A percentile compares a stretch with the other conserved stretches of the same genome.
These are phyloP conservation scores for Infundibulicybe gibba DNA, from an alignment of 768 basidiomycete genomes.

Conservation along the genomic window DNA sequence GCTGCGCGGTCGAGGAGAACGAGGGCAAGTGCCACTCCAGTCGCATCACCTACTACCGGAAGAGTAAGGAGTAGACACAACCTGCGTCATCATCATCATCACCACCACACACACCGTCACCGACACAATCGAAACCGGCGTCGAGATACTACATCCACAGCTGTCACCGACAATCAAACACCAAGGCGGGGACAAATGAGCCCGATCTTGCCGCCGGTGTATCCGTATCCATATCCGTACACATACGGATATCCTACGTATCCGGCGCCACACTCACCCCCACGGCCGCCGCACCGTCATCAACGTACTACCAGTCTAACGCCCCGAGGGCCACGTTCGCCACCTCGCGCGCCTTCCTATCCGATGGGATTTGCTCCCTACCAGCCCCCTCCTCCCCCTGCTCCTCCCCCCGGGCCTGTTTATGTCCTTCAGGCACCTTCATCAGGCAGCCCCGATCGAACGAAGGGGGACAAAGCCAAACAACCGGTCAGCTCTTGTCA, in stretches of 20 bases:
- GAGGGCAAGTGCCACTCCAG: conserved; percentile 16
- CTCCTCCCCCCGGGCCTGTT: too few species aligned
- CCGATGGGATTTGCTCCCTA: conserved; percentile 26
- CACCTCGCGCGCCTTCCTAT: conserved; percentile 15
- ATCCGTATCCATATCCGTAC: conserved; percentile 28
- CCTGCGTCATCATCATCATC: conserved; percentile 18
- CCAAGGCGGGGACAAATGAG: conserved; percentile 7
- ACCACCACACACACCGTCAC: conserved; percentile 14
- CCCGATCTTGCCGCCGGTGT: conserved; percentile 24
- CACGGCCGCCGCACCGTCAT: conserved; percentile 8
- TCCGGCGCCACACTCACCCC: conserved; percentile 1
- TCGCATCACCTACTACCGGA: conserved; percentile 8
- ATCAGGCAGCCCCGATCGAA: conserved; percentile 7
- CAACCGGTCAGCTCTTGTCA: conserved; percentile 8
- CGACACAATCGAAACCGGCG: conserved; percentile 7
- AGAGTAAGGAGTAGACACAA: conserved; percentile 10
- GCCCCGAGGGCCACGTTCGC: conserved; percentile 14
- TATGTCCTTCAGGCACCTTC: conserved; percentile 17
- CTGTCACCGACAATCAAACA: conserved; percentile 5
- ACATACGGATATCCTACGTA: conserved; percentile 20
- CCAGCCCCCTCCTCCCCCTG: conserved; percentile 22
- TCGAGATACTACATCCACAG: conserved; percentile 8
- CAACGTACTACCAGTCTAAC: conserved; percentile 9
- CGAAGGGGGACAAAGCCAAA: conserved; percentile 3
- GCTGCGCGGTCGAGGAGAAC: conserved; percentile 12